Base-by-base conservation (phyloP, 352 stramenopile species). In the Phytophthora cactorum region DNA sequence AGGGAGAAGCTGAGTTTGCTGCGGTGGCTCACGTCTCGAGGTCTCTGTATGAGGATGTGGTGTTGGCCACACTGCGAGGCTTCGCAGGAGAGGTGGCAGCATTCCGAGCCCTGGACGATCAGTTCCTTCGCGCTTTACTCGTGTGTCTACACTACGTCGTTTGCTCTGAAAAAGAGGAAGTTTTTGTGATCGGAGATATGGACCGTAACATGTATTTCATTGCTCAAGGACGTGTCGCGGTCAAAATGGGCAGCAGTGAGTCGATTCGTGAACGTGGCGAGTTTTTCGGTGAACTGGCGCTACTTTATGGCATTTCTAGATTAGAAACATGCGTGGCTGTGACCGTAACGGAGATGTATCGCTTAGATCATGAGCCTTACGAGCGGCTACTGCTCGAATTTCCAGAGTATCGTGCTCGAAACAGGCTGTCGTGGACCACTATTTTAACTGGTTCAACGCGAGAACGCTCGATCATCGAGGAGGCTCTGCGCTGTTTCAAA, bases 321-420 rank as follows among this genome's bases (percentile, higher is more conserved):
- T 66, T 78, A 12, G 84, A 89, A 22, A 94, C 81, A 8, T 94
- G 86, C 56, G 77, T 78, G 3, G 71, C 86, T 7, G 36, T 92
- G 5, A 75, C 64, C 2, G 75, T 80, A 4, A 74, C 72, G 0
- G 86, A 94, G 58, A 63, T 94, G 17, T 93, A 92, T 49, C 79
- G 86, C 1, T 69, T 94, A 3, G 84, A 93, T n/a, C 64, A 87
- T 28, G 66, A 74, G 7, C 75, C 77, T n/a, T 92, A 91, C 53
- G 84, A 94, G 29, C 70, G 78, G 28, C 53, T 92, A 14, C 41
- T 93, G 34, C 70, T 81, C 9, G 76, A 89, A 31, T 94, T 90
- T 3, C 86, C 86, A 0, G 78, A 88, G 27, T 90, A 91, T 52
- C 76, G 81, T 9, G 52, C 46, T 5, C 70, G 68, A 39, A 88